phyloP scores from a whole-genome alignment of 1,284 basidiomycete genomes.

The Neonothopanus nambi region DNA sequence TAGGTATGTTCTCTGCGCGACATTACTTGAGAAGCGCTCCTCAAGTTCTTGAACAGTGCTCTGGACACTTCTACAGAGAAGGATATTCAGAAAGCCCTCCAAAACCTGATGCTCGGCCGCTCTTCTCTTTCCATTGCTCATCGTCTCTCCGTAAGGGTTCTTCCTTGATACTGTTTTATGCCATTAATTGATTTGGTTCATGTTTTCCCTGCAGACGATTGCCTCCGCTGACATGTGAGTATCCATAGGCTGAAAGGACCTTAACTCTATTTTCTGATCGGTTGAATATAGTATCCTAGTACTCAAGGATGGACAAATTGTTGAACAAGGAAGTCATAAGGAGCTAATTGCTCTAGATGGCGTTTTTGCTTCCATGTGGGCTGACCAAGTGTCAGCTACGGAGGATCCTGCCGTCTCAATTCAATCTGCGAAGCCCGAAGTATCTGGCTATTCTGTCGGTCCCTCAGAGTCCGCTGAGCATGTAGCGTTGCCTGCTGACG shows the following conservation, averaged over 20 bases:
- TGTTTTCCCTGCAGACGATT: constrained; percentile 56
- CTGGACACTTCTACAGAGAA: constrained; percentile 84
- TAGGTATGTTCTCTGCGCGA: constrained; percentile 39
- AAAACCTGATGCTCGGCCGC: constrained; percentile 68
- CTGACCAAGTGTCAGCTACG: constrained; percentile 67
- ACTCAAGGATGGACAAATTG: constrained; percentile 78
- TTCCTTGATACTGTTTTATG: background rate
- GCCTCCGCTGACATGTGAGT: constrained; percentile 73
- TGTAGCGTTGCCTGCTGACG: background rate
- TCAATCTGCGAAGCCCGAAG: constrained; percentile 39
- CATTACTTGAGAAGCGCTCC: background rate
- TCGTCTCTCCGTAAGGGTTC: constrained; percentile 66
- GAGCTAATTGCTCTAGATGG: constrained; percentile 72
- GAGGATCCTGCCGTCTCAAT: constrained; percentile 44
- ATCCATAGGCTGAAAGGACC: constrained; percentile 3
- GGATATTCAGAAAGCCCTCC: constrained; percentile 81
- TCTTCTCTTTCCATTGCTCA: constrained; percentile 81
- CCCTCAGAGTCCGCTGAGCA: constrained; percentile 11
- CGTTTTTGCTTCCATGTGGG: constrained; percentile 81
- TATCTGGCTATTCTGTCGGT: constrained; percentile 41
- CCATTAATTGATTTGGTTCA: constrained; percentile 18
- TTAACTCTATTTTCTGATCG: constrained; percentile 3
- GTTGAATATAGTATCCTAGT: constrained; percentile 65
- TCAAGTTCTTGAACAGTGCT: constrained; percentile 46
- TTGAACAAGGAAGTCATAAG: constrained; percentile 75